Evolutionary conservation across 2,329 filamentous ascomycete species (phyloP).

Genomic region (Diaporthe helianthi): DNA sequence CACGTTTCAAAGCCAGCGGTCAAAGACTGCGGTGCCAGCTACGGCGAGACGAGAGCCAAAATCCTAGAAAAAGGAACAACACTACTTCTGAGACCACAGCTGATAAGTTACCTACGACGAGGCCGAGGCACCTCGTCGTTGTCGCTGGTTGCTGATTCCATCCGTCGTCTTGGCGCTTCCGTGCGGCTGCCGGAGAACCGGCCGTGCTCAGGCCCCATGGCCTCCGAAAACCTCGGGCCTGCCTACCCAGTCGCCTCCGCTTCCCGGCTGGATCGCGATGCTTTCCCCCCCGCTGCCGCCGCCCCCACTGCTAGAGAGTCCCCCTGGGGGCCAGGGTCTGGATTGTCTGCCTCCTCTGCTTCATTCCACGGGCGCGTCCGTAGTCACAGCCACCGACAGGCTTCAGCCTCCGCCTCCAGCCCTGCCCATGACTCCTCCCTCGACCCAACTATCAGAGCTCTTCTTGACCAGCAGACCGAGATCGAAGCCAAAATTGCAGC

Average conservation of each 20-base stretch:
- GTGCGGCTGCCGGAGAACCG: conserved; percentile 28
- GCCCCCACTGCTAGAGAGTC: conserved; percentile 27
- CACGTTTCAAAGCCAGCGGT: not conserved
- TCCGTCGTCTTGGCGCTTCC: conserved; percentile 28
- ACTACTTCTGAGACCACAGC: conserved; percentile 7
- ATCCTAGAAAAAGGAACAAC: not conserved
- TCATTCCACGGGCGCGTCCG: conserved; percentile 15
- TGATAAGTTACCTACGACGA: conserved; percentile 1
- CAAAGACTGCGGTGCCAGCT: not conserved
- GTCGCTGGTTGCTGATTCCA: not conserved
- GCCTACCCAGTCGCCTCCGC: conserved; percentile 18
- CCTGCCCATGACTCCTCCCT: conserved; percentile 48
- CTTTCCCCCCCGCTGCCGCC: conserved; percentile 31
- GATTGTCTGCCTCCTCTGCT: conserved; percentile 27
- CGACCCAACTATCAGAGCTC: conserved; percentile 52
- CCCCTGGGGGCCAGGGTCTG: conserved; percentile 25
- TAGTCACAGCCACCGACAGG: conserved; percentile 16
- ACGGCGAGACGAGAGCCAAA: conserved; percentile 12
- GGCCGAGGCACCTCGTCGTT: not conserved
- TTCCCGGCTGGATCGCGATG: conserved; percentile 28
- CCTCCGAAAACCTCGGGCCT: conserved; percentile 31
- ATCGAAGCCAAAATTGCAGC: conserved; percentile 58
- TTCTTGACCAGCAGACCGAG: conserved; percentile 61
- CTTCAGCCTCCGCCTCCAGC: conserved; percentile 38
- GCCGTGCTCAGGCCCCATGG: conserved; percentile 29